Conservation (phyloP, 305 asterid genomes). For the Ajuga reptans region DNA sequence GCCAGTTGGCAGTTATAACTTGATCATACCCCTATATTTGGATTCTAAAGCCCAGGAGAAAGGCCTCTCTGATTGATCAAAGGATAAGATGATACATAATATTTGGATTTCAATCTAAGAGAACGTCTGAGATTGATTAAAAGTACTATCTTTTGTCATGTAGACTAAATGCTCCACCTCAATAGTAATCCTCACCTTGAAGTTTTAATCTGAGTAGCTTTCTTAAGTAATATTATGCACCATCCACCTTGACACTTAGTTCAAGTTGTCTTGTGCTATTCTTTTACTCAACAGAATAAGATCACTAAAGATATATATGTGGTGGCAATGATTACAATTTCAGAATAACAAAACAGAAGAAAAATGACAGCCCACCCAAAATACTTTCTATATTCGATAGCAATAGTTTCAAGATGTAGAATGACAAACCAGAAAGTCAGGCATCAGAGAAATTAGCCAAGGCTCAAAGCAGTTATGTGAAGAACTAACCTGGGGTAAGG, state of each 20-base stretch:
- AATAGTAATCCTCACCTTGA: neutral
- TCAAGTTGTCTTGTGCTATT: neutral
- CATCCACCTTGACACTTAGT: neutral
- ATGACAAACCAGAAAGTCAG: neutral
- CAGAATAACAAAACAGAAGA: neutral
- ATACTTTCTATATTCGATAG: neutral
- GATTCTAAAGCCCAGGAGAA: neutral
- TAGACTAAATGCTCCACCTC: neutral
- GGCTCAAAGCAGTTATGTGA: neutral
- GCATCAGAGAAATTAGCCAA: neutral
- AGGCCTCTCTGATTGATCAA: neutral
- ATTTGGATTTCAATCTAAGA: neutral
- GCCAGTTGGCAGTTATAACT: neutral
- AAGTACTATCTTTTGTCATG: neutral
- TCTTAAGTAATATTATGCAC: neutral
- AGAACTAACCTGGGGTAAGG: slow-evolving; percentile 77
- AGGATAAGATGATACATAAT: neutral
- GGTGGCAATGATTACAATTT: neutral
- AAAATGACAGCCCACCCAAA: neutral
- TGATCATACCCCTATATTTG: neutral
- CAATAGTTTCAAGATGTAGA: neutral
- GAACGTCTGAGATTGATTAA: neutral
- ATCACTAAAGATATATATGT: neutral
- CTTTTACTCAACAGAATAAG: neutral
- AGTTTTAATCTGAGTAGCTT: neutral